Percentiles rank a stretch among this genome's conserved stretches.
Conservation (phyloP, 208 protist species). For the Trypanosoma platydactyli region DNA sequence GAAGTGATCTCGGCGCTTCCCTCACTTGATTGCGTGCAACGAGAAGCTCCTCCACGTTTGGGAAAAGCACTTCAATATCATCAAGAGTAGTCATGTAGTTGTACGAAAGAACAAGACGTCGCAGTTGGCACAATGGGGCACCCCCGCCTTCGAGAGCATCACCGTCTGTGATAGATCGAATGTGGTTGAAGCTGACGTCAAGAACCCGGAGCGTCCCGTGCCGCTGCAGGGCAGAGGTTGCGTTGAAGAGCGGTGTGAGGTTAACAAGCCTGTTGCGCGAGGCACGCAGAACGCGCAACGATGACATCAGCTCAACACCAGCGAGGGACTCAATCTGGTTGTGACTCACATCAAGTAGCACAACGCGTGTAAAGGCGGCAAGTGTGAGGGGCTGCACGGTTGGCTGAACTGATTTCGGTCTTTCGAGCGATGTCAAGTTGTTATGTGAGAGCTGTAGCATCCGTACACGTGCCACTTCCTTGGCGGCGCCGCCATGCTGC, state of each 20-base stretch:
- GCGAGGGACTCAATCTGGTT: constrained; percentile 50
- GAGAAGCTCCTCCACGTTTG: constrained; percentile 42
- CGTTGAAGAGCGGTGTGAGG: constrained; percentile 50
- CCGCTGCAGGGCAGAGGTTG: constrained; percentile 19
- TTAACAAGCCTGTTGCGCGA: constrained; percentile 56
- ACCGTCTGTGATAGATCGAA: constrained; percentile 26
- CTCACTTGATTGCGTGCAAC: constrained; percentile 30
- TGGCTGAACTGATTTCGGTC: background rate
- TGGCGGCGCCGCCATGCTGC: constrained; percentile 43
- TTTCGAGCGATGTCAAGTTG: constrained; percentile 28
- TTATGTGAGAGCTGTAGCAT: constrained; percentile 50
- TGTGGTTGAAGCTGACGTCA: constrained; percentile 59
- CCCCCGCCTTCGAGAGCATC: constrained; percentile 19
- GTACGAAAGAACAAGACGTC: constrained; percentile 46
- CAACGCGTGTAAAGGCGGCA: constrained; percentile 35
- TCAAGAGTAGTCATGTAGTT: constrained; percentile 40
- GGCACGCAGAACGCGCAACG: constrained; percentile 49
- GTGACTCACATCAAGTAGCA: constrained; percentile 57
- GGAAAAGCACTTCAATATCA: constrained; percentile 30
- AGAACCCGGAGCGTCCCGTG: constrained; percentile 44
- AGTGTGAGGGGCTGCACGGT: constrained; percentile 24
- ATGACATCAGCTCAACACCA: constrained; percentile 48
- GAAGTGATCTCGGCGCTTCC: constrained; percentile 11
- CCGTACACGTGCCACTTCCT: constrained; percentile 19
- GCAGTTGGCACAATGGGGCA: constrained; percentile 27